phyloP scores from a whole-genome alignment of 2,329 filamentous ascomycete genomes.

The Incumbomyces delicatus region DNA sequence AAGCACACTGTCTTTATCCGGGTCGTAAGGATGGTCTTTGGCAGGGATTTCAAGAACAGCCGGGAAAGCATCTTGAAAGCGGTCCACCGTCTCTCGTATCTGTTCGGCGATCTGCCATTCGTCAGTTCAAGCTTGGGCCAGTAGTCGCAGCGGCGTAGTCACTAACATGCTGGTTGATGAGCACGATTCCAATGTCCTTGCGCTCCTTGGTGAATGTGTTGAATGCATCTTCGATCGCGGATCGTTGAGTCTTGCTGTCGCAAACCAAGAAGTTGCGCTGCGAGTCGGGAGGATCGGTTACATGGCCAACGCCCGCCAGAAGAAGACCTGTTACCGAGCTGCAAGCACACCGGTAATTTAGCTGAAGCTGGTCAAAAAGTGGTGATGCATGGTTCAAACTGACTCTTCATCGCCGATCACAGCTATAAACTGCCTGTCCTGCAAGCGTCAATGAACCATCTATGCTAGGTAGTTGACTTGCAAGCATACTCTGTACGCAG shows the following conservation, averaged over 20 bases:
- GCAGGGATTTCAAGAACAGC: slow-evolving; percentile 92
- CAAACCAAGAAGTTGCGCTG: slow-evolving; percentile 98
- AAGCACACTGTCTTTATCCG: slow-evolving; percentile 95
- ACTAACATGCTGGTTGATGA: slow-evolving; percentile 94
- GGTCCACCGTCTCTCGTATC: slow-evolving; percentile 84
- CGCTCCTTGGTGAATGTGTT: slow-evolving; percentile 77
- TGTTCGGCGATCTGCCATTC: slow-evolving; percentile 71
- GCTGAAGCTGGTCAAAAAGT: neutral
- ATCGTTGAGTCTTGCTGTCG: slow-evolving; percentile 81
- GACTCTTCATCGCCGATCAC: slow-evolving; percentile 91
- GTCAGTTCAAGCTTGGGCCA: slow-evolving; percentile 7
- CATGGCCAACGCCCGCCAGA: slow-evolving; percentile 91
- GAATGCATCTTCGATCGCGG: slow-evolving; percentile 81
- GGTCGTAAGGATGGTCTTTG: slow-evolving; percentile 98
- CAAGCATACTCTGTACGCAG: slow-evolving; percentile 45
- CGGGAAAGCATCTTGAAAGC: slow-evolving; percentile 91
- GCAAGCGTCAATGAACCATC: neutral
- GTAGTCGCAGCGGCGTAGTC: neutral
- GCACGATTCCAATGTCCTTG: slow-evolving; percentile 91
- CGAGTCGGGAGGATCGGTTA: slow-evolving; percentile 75
- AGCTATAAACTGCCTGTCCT: slow-evolving; percentile 90
- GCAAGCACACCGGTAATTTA: neutral
- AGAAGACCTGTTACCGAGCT: slow-evolving; percentile 95
- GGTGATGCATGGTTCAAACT: slow-evolving; percentile 8
- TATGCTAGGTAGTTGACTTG: neutral